A percentile compares a stretch with the other conserved stretches of the same genome.
Conservation (phyloP, 176 grass and related monocot species). For the Aegilops tauschii region DNA sequence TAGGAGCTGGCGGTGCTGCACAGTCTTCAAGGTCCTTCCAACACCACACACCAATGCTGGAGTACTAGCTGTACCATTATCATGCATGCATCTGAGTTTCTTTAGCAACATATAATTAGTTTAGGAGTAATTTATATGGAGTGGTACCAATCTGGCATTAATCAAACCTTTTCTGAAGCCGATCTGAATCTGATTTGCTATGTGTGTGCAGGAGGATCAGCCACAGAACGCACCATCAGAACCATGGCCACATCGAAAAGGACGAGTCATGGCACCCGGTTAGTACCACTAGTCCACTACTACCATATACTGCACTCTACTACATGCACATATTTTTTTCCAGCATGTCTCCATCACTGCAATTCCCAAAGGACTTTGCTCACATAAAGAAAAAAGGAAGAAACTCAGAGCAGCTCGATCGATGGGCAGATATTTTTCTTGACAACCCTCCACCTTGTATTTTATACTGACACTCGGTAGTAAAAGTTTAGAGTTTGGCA, state of each 20-base stretch:
- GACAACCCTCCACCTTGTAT: background rate
- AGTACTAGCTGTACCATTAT: background rate
- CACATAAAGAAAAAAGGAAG: background rate
- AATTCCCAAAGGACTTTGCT: background rate
- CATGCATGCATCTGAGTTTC: background rate
- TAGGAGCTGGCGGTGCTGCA: background rate
- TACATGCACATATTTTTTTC: background rate
- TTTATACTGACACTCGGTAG: background rate
- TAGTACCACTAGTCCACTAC: background rate
- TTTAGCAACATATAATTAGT: background rate
- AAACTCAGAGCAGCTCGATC: background rate
- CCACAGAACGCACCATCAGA: constrained; percentile 89
- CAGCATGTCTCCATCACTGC: background rate
- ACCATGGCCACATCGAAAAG: constrained; percentile 75
- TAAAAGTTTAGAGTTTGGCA: background rate
- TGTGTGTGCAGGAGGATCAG: constrained; percentile 76
- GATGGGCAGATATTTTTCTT: background rate
- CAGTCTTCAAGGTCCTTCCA: background rate
- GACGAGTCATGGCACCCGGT: constrained; percentile 96
- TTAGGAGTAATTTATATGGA: background rate
- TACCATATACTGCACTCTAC: background rate
- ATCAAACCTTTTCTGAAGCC: background rate
- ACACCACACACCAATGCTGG: background rate
- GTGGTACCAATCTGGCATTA: background rate
- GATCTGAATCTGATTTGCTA: constrained; percentile 16